These are phyloP conservation scores for Wallacemonas sp. DNA, from an alignment of 208 protist species.

Conservation along the genomic window DNA sequence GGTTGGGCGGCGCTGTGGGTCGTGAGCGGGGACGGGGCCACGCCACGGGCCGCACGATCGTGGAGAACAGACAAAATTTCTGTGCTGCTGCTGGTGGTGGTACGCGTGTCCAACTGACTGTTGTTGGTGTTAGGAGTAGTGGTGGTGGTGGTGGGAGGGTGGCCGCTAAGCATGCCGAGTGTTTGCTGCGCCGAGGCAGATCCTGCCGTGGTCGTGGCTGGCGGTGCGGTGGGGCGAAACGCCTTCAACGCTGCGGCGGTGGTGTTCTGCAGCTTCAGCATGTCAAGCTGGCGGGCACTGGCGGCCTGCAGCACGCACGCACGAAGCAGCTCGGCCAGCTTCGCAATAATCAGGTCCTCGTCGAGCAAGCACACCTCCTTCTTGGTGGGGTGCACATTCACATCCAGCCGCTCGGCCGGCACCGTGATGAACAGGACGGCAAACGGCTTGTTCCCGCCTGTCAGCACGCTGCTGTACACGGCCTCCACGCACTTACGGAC, in stretches of 20 bases:
- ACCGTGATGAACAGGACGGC: constrained; percentile 94
- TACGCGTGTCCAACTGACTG: background rate
- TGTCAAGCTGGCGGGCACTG: constrained; percentile 62
- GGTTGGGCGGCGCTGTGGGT: background rate
- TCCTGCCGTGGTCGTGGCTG: background rate
- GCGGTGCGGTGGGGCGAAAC: background rate
- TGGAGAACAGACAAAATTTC: constrained; percentile 4
- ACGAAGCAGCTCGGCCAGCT: constrained; percentile 54
- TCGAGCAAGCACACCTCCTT: constrained; percentile 90
- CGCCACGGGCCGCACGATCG: constrained; percentile 20
- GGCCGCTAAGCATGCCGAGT: background rate
- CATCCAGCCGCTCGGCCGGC: constrained; percentile 93
- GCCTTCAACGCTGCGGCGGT: constrained; percentile 36
- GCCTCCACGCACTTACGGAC: constrained; percentile 90
- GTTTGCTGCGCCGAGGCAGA: constrained; percentile 13
- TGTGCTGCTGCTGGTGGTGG: constrained; percentile 22
- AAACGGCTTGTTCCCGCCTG: constrained; percentile 91
- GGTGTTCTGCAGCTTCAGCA: constrained; percentile 46
- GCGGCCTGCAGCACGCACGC: constrained; percentile 63
- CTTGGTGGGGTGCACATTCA: constrained; percentile 99
- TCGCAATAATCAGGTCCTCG: constrained; percentile 73
- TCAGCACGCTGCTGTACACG: constrained; percentile 92
- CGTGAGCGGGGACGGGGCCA: constrained; percentile 32
- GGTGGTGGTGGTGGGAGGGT: too few relatives aligned
- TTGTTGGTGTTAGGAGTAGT: background rate